phyloP scores from a whole-genome alignment of 2,329 filamentous ascomycete genomes.

The Fusarium sp. region DNA sequence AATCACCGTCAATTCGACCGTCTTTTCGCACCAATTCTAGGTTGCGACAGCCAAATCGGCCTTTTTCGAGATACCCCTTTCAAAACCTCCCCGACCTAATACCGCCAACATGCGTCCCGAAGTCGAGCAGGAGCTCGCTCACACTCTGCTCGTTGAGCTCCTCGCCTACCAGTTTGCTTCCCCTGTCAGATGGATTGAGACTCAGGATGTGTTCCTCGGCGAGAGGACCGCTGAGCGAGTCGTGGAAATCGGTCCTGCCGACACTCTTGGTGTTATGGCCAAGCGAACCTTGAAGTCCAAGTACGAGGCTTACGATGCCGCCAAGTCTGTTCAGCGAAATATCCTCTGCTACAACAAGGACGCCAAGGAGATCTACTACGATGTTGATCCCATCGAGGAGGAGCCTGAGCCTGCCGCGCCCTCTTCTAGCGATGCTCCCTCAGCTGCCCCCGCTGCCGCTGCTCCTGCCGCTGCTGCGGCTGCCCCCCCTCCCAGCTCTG shows the following conservation, averaged over 20 bases:
- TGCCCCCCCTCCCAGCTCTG: slow-evolving; percentile 77
- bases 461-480: slow-evolving; percentile 70
- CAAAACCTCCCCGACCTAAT: slow-evolving; percentile 46
- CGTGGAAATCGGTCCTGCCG: slow-evolving; percentile 96
- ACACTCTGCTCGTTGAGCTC: slow-evolving; percentile 98
- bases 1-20: slow-evolving; percentile 44
- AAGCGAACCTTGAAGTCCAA: slow-evolving; percentile 95
- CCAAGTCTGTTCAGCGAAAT: slow-evolving; percentile 94
- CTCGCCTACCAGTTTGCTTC: slow-evolving; percentile 99
- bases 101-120: slow-evolving; percentile 88
- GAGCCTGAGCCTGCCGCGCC: slow-evolving; percentile 77
- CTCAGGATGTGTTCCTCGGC: slow-evolving; percentile 98
- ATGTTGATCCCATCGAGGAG: slow-evolving; percentile 94
- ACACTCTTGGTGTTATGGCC: slow-evolving; percentile 97
- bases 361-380: slow-evolving; percentile 99
- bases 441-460: slow-evolving; percentile 68
- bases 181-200: slow-evolving; percentile 99
- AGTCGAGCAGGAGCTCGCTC: slow-evolving; percentile 98
- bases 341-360: slow-evolving; percentile 99
- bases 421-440: slow-evolving; percentile 63
- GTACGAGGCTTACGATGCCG: slow-evolving; percentile 98
- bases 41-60: slow-evolving; percentile 48
- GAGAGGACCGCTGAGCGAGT: slow-evolving; percentile 97
- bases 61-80: slow-evolving; percentile 52
- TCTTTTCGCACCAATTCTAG: slow-evolving; percentile 45